Base-by-base conservation (phyloP, 192 early-diverging fungal genomes). In the Phlyctochytrium arcticum region DNA sequence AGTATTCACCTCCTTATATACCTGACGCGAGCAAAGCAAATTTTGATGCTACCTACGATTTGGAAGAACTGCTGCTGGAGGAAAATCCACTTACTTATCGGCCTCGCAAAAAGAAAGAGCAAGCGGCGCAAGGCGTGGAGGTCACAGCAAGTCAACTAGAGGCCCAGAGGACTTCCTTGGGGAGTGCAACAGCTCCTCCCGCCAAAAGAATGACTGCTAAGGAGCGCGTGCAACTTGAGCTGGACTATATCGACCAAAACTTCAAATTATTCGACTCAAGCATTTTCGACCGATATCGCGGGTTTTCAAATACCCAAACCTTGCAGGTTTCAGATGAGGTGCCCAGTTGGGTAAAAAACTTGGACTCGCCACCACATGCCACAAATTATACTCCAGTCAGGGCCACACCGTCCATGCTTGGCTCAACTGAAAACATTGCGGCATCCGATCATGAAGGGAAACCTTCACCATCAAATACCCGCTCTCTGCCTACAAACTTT, bases 251-350 rank as follows among this genome's bases (percentile, higher is more conserved):
- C 31, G 76, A 88, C 55, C 83, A 79, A 17, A 69, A 82, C 35
- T 96, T 93, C 70, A 80, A 83, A 36, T 65, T 80, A 3, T 96
- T 92, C 75, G 92, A 94, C 70, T 94, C 84, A 60, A 83, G 85
- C 36, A 85, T 93, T 48, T 91, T 86, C 69, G 90, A 93, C 49
- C 75, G 76, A 54, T 68, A 68, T 48, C 12, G 26, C 1, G 57
- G 57, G 6, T 90, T 90, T 62, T 74, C 82, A 48, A 81, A 84
- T 0, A 76, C 84, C 57, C 61, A 85, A n/a, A 87, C 88, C 55
- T 86, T 78, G 21, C 60, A 73, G 5, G 80, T 72, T 3, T 80
- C 88, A 6, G 84, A 82, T 0, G 82, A 85, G 29, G 87, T 86
- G 1, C 89, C 87, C 8, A 74, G 77, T 50, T 90, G 89, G 89